phyloP scores from a whole-genome alignment of 208 protist species.

The Kentomonas sorsogonicus region DNA sequence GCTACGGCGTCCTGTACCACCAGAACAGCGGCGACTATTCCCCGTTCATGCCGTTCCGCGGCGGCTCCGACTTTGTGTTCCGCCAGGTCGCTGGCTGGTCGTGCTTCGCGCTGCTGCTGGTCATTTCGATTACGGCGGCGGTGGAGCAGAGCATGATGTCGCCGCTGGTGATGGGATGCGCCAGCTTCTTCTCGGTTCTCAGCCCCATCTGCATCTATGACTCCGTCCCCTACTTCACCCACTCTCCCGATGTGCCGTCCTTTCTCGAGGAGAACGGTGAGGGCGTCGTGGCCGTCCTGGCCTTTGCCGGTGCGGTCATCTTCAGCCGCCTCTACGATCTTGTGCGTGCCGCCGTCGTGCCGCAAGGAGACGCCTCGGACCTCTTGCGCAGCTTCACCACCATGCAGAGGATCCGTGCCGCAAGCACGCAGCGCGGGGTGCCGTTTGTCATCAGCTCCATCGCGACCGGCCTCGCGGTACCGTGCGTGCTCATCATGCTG shows the following conservation, averaged over 20 bases:
- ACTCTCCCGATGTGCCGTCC: slow-evolving; percentile 16
- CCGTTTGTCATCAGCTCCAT: slow-evolving; percentile 65
- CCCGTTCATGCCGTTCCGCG: slow-evolving; percentile 75
- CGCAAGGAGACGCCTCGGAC: slow-evolving; percentile 10
- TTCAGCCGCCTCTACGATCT: slow-evolving; percentile 56
- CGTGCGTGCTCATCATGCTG: slow-evolving; percentile 60
- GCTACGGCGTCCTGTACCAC: slow-evolving; percentile 60
- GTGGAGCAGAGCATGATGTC: slow-evolving; percentile 38
- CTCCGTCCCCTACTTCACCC: slow-evolving; percentile 59
- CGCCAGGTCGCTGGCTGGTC: slow-evolving; percentile 60
- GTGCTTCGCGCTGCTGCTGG: slow-evolving; percentile 37
- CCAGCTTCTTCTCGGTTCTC: slow-evolving; percentile 45
- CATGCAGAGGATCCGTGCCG: not conserved
- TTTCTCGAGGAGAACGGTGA: slow-evolving; percentile 77
- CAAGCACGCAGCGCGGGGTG: slow-evolving; percentile 25
- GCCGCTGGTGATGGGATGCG: slow-evolving; percentile 29
- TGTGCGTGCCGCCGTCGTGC: slow-evolving; percentile 12
- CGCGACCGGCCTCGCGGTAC: slow-evolving; percentile 46
- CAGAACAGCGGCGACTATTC: slow-evolving; percentile 28
- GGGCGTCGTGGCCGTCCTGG: slow-evolving; percentile 61
- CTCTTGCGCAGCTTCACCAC: not conserved
- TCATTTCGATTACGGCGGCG: slow-evolving; percentile 54
- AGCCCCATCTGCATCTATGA: slow-evolving; percentile 54
- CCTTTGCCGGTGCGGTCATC: slow-evolving; percentile 43
- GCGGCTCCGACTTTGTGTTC: slow-evolving; percentile 49